Evolutionary conservation across 2,329 filamentous ascomycete genomes (phyloP), one percentile per base, ranked within the genome.

Genomic region (Aspergillus sp.): DNA sequence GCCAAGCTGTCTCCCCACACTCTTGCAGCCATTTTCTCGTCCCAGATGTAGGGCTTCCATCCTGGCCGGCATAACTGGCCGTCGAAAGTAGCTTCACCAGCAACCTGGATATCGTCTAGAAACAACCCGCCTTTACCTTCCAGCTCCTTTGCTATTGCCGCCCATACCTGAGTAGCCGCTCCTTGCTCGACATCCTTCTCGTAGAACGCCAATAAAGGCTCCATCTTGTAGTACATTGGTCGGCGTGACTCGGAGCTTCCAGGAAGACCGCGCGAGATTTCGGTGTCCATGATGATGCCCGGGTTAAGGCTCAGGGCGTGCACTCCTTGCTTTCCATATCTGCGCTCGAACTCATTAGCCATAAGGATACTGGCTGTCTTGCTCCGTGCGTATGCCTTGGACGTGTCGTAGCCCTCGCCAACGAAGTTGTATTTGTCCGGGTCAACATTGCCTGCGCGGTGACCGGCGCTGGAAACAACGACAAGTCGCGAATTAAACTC

Each of bases 281-380:
- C 39, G 5, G 40, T 57, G 33, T 37, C 50, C 33, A 37, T 37
- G 19, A 60, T 51, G 14, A 50, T 33, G 2, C 83, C 82, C 0
- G 82, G 83, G 57, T 82, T 78, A 5, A 82, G 57, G 14, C 73
- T 74, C 19, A 70, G 67, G 0, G 73, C 80, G 53, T 81, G 80
- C 0, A 85, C 61, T 2, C 78, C 77, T 4, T 70, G 63, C 0
- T 66, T 21, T 2, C 77, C 79, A 61, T 82, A 84, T 0, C 73
- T 73, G 0, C 81, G 75, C 43, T 84, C 81, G 23, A 85, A 73
- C 54, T 82, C 75, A 60, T 79, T 82, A 2, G 82, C 77, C 52
- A 81, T 77, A 60, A 76, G 81, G 19, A 84, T 76, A 58, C 82
- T 83, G 14, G 82, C 81, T 1, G 76, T 75, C 62, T 85, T 86